These are phyloP conservation scores for Termitomyces eurrhizus DNA, from an alignment of 768 basidiomycete genomes.

Conservation along the genomic window DNA sequence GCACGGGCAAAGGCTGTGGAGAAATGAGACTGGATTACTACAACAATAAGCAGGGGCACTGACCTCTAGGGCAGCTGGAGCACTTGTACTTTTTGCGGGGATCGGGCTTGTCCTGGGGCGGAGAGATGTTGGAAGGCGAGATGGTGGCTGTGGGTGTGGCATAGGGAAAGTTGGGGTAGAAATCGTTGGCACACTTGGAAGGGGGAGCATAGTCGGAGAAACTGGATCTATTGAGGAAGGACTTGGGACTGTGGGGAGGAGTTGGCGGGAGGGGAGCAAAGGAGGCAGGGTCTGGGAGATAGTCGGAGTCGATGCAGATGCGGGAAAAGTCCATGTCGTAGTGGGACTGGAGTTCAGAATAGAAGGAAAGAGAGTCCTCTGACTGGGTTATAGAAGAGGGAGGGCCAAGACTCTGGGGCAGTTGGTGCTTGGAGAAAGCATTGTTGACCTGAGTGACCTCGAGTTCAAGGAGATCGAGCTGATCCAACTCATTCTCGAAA, in stretches of 20 bases:
- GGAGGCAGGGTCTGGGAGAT: conserved; percentile 40
- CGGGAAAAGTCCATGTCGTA: conserved; percentile 70
- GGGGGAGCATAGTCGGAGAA: conserved; percentile 66
- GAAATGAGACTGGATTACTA: conserved; percentile 6
- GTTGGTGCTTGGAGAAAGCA: conserved; percentile 53
- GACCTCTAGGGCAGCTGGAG: conserved; percentile 69
- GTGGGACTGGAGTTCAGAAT: conserved; percentile 56
- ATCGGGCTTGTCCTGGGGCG: conserved; percentile 46
- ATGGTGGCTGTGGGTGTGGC: conserved; percentile 37
- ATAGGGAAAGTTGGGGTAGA: conserved; percentile 49
- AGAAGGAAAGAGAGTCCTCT: conserved; percentile 68
- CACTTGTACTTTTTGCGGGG: conserved; percentile 81
- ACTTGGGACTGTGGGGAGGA: conserved; percentile 49
- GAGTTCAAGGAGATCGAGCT: conserved; percentile 62
- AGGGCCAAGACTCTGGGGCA: conserved; percentile 62
- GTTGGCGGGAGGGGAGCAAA: conserved; percentile 57
- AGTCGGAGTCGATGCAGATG: conserved; percentile 42
- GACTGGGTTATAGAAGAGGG: conserved; percentile 78
- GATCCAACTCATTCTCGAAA: conserved; percentile 82
- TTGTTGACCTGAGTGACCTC: conserved; percentile 62
- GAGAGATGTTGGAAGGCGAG: conserved; percentile 52
- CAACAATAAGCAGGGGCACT: conserved; percentile 11
- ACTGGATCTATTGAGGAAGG: conserved; percentile 38
- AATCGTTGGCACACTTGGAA: conserved; percentile 28
- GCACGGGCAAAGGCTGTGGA: conserved; percentile 81